These are phyloP conservation scores for Tylopilus plumbeoviolaceoides DNA, from an alignment of 768 basidiomycete species.

Conservation along the genomic window DNA sequence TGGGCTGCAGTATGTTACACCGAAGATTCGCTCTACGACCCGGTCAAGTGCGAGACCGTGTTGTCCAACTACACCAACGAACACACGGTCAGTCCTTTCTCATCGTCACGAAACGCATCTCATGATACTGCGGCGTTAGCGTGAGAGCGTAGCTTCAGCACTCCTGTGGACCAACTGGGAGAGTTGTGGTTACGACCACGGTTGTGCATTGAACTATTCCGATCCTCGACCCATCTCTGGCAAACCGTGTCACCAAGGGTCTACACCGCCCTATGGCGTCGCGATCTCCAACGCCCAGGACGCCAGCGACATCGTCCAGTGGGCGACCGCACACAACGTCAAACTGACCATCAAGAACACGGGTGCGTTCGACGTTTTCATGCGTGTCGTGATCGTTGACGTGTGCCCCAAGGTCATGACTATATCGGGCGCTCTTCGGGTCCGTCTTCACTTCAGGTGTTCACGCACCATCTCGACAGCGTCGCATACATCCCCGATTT, in stretches of 20 bases:
- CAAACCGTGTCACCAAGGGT: conserved; percentile 10
- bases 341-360: conserved; percentile 22
- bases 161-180: conserved; percentile 23
- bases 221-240: conserved; percentile 13
- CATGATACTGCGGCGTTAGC: neutral
- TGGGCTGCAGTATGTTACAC: conserved; percentile 15
- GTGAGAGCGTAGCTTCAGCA: conserved; percentile 11
- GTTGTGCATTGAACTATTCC: conserved; percentile 18
- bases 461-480: conserved; percentile 11
- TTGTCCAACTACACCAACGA: conserved; percentile 13
- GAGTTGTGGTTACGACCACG: conserved; percentile 10
- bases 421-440: conserved; percentile 16
- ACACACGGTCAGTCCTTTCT: neutral
- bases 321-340: conserved; percentile 13
- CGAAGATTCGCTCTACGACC: conserved; percentile 6
- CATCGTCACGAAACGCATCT: too few relatives aligned
- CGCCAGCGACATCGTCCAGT: conserved; percentile 14
- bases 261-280: conserved; percentile 15
- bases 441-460: conserved; percentile 16
- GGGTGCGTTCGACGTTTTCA: neutral
- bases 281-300: conserved; percentile 13
- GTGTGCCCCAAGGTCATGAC: neutral
- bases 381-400: neutral
- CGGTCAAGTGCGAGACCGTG: conserved; percentile 4
- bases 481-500: conserved; percentile 9